Percentiles rank a stretch among this genome's conserved stretches.
These are phyloP conservation scores for Gryganskiella cystojenkinii DNA, from an alignment of 192 early-diverging fungal genomes.

Conservation along the genomic window DNA sequence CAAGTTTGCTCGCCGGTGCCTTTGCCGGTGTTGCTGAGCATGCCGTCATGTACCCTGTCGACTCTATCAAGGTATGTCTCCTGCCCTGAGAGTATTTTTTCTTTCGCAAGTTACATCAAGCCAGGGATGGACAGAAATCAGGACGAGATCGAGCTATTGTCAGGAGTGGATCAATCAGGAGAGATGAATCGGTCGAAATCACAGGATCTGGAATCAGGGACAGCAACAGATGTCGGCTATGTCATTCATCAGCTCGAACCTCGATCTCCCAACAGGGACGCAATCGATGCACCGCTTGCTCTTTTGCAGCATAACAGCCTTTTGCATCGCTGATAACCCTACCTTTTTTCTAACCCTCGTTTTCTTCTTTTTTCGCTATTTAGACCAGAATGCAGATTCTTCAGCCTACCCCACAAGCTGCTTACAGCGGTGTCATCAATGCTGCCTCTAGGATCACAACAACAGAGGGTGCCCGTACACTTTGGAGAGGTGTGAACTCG, in stretches of 20 bases:
- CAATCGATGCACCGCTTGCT: no score
- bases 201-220: background rate
- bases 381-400: constrained; percentile 96
- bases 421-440: constrained; percentile 78
- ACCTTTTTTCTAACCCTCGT: background rate
- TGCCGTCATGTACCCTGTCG: constrained; percentile 94
- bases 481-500: constrained; percentile 95
- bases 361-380: background rate
- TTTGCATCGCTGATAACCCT: background rate
- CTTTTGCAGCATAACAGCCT: background rate
- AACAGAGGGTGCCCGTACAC: constrained; percentile 78
- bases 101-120: background rate
- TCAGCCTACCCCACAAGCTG: constrained; percentile 69
- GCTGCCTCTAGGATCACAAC: constrained; percentile 78
- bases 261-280: no score
- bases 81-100: background rate
- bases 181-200: background rate
- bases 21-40: constrained; percentile 97
- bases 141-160: no score
- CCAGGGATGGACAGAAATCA: background rate
- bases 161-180: background rate
- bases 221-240: no score
- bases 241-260: no score
- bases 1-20: constrained; percentile 91
- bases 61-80: constrained; percentile 87